Evolutionary conservation across 1,284 basidiomycete species (phyloP).

Genomic region (Inonotus hispidus): DNA sequence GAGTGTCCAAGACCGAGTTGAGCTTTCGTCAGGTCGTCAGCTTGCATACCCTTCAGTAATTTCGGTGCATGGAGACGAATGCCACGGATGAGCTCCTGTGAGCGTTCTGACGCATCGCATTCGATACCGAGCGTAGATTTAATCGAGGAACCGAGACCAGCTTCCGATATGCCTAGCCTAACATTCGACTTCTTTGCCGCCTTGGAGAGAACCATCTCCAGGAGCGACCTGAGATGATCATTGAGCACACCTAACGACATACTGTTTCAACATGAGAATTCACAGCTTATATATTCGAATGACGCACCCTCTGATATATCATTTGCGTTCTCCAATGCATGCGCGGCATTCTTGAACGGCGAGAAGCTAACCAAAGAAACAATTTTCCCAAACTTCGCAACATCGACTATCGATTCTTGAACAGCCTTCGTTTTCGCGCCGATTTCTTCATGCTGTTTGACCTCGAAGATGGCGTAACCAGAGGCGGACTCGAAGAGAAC

Average conservation of each 20-base stretch:
- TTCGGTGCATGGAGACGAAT: conserved; percentile 91
- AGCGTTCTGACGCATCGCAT: conserved; percentile 85
- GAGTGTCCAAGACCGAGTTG: conserved; percentile 97
- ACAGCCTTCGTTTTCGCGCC: conserved; percentile 78
- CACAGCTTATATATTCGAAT: background rate
- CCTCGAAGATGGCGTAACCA: conserved; percentile 93
- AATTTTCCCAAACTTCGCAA: conserved; percentile 93
- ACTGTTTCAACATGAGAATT: conserved; percentile 1
- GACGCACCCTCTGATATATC: conserved; percentile 90
- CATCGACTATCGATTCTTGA: conserved; percentile 83
- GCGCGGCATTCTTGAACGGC: conserved; percentile 93
- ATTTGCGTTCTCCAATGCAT: conserved; percentile 95
- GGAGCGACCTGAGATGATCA: conserved; percentile 80
- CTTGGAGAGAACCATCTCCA: conserved; percentile 86
- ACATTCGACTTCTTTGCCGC: conserved; percentile 78
- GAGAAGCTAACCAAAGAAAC: conserved; percentile 88
- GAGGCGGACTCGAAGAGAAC: conserved; percentile 93
- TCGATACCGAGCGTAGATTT: conserved; percentile 73
- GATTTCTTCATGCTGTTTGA: conserved; percentile 86
- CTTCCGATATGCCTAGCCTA: conserved; percentile 82
- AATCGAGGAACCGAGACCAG: conserved; percentile 76
- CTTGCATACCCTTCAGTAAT: conserved; percentile 85
- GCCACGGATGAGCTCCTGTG: conserved; percentile 89
- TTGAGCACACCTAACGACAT: conserved; percentile 68
- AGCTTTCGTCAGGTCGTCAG: conserved; percentile 87